Percentiles rank a stretch among this genome's conserved stretches.
Evolutionary conservation across 371 early-diverging fungal species (phyloP).

Genomic region (Basidiobolus meristosporus): DNA sequence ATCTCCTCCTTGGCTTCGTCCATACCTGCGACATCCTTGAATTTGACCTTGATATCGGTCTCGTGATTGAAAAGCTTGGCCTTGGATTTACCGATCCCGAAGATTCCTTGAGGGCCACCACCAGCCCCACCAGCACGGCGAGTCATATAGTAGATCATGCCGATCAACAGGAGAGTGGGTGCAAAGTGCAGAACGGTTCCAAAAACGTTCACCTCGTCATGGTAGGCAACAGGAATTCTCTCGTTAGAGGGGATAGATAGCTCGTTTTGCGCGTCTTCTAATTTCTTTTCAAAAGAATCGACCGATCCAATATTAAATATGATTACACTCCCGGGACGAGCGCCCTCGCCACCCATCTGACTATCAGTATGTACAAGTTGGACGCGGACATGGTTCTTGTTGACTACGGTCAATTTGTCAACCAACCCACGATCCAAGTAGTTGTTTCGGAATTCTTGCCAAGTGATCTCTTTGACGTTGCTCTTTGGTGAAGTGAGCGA

Average conservation of each 20-base stretch:
- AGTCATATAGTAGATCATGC: conserved; percentile 70
- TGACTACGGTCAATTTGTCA: conserved; percentile 70
- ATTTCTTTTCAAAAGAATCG: conserved; percentile 79
- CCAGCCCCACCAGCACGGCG: conserved; percentile 54
- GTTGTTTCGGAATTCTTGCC: conserved; percentile 76
- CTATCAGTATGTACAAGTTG: conserved; percentile 49
- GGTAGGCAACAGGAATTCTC: conserved; percentile 77
- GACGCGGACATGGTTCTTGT: conserved; percentile 64
- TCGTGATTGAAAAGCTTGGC: conserved; percentile 95
- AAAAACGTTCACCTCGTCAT: conserved; percentile 48
- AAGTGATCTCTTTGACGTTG: conserved; percentile 54
- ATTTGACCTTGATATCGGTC: conserved; percentile 83
- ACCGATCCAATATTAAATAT: conserved; percentile 90
- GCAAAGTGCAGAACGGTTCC: conserved; percentile 69
- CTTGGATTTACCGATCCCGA: conserved; percentile 89
- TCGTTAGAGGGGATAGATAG: conserved; percentile 75
- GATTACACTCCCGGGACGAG: conserved; percentile 13
- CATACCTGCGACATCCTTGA: conserved; percentile 99
- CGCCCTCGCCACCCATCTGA: conserved; percentile 22
- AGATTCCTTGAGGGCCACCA: conserved; percentile 61
- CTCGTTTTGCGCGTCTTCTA: conserved; percentile 81
- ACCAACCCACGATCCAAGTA: conserved; percentile 85
- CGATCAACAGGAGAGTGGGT: conserved; percentile 80
- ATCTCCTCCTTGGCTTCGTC: conserved; percentile 99
- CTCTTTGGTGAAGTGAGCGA: conserved; percentile 21